Evolutionary conservation across 2,329 filamentous ascomycete species (phyloP), one percentile per base, ranked within the genome.

Genomic region (Neocatenulostroma microsporum): DNA sequence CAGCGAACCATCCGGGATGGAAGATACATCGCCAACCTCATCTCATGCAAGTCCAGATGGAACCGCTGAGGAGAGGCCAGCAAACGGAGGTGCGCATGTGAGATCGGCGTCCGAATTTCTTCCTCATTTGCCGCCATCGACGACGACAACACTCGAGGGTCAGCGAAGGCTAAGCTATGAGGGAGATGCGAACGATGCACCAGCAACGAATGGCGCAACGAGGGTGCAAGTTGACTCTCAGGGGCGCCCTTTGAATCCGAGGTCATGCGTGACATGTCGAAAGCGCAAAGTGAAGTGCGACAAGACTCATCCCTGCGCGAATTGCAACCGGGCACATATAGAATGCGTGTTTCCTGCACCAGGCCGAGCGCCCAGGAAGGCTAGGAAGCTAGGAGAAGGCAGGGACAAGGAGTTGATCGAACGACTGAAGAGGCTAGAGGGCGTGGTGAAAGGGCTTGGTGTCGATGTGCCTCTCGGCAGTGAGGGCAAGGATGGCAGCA

Each of bases 281-380:
- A 64, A 68, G 29, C 66, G 78, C 44, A 82, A 84, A 59, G 82
- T 87, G 37, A 80, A 81, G 52, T 87, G 82, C 68, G 80, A 87
- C 64, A 86, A 86, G 64, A 71, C 75, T 51, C 76, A 84, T 67
- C 80, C 82, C 11, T 87, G 82, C 59, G 76, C 76, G 50, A 86
- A 87, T 57, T 87, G 82, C 57, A 73, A 74, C 27, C 75, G 80
- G 46, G 80, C 79, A 26, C 66, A 78, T 49, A 82, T 82, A 40
- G 74, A 80, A 48, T 87, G 82, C 58, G 65, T 84, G 32, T 87
- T 84, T 54, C 82, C 82, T 1, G 78, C 80, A 2, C 82, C 82
- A 1, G 82, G 82, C 8, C 72, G 82, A 37, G 81, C 82, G 5
- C 82, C 81, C 8, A 70, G 82, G 27, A 78, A 82, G 49, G 71